Conservation (phyloP, 352 stramenopile genomes). For the Thalassiosira mediterranea region DNA sequence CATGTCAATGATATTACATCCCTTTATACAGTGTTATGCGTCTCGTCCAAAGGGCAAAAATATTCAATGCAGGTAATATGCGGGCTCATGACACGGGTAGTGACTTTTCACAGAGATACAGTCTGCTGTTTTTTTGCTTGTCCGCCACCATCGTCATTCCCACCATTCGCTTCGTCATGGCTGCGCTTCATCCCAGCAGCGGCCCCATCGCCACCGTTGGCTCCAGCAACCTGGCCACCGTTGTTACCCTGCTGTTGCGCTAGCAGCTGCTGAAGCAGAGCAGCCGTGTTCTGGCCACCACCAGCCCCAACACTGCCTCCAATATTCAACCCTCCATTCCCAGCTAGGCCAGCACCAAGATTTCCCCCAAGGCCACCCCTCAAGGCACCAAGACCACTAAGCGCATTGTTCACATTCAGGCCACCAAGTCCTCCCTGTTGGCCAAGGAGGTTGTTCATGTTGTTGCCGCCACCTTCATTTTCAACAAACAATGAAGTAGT, state of each 20-base stretch:
- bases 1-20: no score
- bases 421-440: constrained; percentile 38
- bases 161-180: constrained; percentile 14
- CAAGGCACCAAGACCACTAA: constrained; percentile 15
- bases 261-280: constrained; percentile 42
- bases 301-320: constrained; percentile 4
- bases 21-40: no score
- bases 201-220: neutral
- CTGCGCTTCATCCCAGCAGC: constrained; percentile 20
- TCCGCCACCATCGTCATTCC: constrained; percentile 1
- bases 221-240: neutral
- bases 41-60: no score
- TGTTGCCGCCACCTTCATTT: constrained; percentile 13
- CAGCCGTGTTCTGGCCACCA: constrained; percentile 17
- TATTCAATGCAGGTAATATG: constrained; percentile 10
- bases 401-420: constrained; percentile 32
- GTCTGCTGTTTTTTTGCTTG: constrained; percentile 18
- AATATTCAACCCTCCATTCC: neutral
- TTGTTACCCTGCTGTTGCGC: constrained; percentile 23
- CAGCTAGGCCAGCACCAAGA: neutral
- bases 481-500: neutral
- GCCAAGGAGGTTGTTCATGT: constrained; percentile 19
- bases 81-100: no score
- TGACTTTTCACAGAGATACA: neutral
- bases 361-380: constrained; percentile 22